Evolutionary conservation across 768 basidiomycete genomes (phyloP), one percentile per base, ranked within the genome.

Genomic region (Mycena belliarum): DNA sequence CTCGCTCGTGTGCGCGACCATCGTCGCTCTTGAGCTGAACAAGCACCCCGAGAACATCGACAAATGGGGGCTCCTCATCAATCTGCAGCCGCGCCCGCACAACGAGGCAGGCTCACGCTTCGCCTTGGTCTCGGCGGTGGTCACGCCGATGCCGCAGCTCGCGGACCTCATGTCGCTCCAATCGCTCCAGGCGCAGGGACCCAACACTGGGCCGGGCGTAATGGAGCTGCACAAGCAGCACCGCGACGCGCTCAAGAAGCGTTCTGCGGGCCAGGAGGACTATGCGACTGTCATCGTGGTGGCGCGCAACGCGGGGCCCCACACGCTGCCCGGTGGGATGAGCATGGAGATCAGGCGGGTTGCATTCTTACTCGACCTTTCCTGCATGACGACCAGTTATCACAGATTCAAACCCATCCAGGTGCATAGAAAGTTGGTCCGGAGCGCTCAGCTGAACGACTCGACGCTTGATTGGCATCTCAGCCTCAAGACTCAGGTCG

Each of bases 51-150:
- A 46, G 0, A 57, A 61, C 38, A 51, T 64, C 37, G 48, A 64
- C 56, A 48, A 57, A 11, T 35, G 52, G 16, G 59, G 63, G 1
- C 26, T 63, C 4, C 35, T 63, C 23, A 28, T 63, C 14, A 24
- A 15, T 2, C 52, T 63, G 16, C 45, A 33, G 9, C 63, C 29
- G 29, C 29, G 29, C 12, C 29, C 29, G 7, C 29, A 63, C 44
- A 26, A 33, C 23, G 55, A 63, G 18, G 55, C 51, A 28, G 63
- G 63, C 35, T 24, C 63, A 15, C 63, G 63, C 1, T 63, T 63
- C 38, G 21, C 43, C 20, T 23, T 63, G 24, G 24, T 53, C 9
- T 47, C 54, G 0, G 58, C 55, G 0, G 55, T 49, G n/a, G 52
- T 60, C 2, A 47, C 26, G 24, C 48, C 53, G 44, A 52, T 57